phyloP scores from a whole-genome alignment of 495 filamentous ascomycete genomes.

The Aspergillus mulundensis region DNA sequence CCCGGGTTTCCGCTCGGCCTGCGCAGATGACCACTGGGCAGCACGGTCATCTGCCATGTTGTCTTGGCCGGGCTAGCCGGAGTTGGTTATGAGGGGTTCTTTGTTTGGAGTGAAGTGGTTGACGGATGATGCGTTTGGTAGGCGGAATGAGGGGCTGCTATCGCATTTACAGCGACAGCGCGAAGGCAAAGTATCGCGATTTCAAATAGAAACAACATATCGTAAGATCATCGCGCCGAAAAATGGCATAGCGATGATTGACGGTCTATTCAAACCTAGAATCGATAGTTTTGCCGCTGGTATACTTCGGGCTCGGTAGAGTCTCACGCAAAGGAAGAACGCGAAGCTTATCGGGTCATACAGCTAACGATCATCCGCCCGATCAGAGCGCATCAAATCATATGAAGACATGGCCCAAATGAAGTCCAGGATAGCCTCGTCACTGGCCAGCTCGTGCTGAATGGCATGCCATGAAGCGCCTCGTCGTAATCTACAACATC shows the following conservation, averaged over 20 bases:
- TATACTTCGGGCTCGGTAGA: background rate
- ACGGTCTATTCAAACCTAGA: too few relatives aligned
- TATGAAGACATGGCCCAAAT: background rate
- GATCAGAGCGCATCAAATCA: background rate
- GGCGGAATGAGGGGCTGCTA: too few relatives aligned
- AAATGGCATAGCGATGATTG: too few relatives aligned
- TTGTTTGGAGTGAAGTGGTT: background rate
- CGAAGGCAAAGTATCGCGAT: too few relatives aligned
- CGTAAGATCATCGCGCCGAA: too few relatives aligned
- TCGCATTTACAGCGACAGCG: too few relatives aligned
- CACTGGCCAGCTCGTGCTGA: background rate
- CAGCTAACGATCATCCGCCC: conserved; percentile 8
- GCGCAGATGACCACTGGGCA: conserved; percentile 15
- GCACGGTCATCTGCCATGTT: conserved; percentile 32
- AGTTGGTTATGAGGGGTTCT: background rate
- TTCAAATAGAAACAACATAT: too few relatives aligned
- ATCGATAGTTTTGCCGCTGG: background rate
- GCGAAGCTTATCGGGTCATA: conserved; percentile 12
- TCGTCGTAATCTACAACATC: background rate
- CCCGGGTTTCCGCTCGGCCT: conserved; percentile 31
- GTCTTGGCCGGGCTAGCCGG: background rate
- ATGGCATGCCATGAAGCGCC: background rate
- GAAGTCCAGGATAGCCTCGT: background rate
- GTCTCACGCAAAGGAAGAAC: background rate
- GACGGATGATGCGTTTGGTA: background rate